Base-by-base conservation (phyloP, 768 basidiomycete species). In the Tylopilus intermedius region DNA sequence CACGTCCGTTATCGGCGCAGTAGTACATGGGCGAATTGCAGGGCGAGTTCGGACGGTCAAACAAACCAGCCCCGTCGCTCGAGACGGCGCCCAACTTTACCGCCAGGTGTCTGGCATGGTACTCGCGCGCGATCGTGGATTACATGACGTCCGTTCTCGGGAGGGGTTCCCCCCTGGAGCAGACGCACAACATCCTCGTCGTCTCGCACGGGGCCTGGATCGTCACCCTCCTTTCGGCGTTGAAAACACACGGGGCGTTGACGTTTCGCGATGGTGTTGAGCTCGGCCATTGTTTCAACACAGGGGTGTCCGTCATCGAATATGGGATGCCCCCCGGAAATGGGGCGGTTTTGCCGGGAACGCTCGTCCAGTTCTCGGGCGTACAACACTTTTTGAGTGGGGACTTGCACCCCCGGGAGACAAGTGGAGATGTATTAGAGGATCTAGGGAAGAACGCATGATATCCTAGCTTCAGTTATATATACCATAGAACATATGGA, bases 121-220 rank as follows among this genome's bases (percentile, higher is more conserved):
- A 89, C 81, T 70, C 78, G 40, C 63, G 63, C 50, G 67, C 68
- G 27, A 70, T 88, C 47, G 49, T 73, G 24, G 59, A 70, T 11
- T 62, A 65, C 52, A 62, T 64, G 47, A n/a, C 41, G 30, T 57
- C 64, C 5, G 22, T 9, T 40, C 42, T 62, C 37, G 41, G 52
- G 22, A 57, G 55, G 15, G 65, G 54, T 44, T 57, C 59, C 18
- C 65, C 75, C 33, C 63, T 67, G 37, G 67, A 76, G 52, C 50
- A 45, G 22, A 54, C 62, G 8, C 54, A 46, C 5, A 58, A 67
- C 56, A 72, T 88, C 42, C 73, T 91, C 29, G 76, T 83, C 11
- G 78, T 81, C 53, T 79, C 82, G 39, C 88, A 91, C 51, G 86
- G 86, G 2, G 86, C 79, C 0, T 75, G 79, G 59, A 86, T 90